A percentile compares a stretch with the other conserved stretches of the same genome.
Evolutionary conservation across 176 grass and related monocot species (phyloP).

Genomic region (Musa troglodytarum): DNA sequence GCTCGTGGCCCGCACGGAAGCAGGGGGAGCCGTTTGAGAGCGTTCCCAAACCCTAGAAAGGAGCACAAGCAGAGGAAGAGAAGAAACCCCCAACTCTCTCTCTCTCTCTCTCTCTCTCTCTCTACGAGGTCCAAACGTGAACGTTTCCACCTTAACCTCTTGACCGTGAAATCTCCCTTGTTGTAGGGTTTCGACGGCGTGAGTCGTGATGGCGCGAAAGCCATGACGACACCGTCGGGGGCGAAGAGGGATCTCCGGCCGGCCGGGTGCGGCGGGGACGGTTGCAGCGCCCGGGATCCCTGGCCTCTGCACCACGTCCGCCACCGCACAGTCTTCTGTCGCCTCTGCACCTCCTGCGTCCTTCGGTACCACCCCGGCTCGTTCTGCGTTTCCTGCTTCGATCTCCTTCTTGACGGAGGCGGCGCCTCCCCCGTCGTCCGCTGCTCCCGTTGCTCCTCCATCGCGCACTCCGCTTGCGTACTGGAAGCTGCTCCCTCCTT

Average conservation of each 20-base stretch:
- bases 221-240: not conserved
- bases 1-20: too few species aligned
- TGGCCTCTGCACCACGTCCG: constrained; percentile 91
- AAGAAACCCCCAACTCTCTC: not conserved
- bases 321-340: constrained; percentile 65
- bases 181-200: not conserved
- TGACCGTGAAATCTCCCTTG: not conserved
- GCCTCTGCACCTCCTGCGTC: constrained; percentile 79
- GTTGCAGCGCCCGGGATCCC: constrained; percentile 51
- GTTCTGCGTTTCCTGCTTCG: constrained; percentile 78
- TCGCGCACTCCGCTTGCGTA: constrained; percentile 6
- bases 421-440: constrained; percentile 15
- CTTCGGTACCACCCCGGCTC: constrained; percentile 54
- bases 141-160: not conserved
- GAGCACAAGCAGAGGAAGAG: not conserved
- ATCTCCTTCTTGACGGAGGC: constrained; percentile 28
- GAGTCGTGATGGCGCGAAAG: not conserved
- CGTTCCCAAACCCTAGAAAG: not conserved
- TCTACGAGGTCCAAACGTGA: not conserved
- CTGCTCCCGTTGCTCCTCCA: constrained; percentile 37
- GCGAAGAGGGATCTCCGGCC: constrained; percentile 4
- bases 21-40: not conserved
- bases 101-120: not conserved
- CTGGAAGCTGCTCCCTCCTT: constrained; percentile 16
- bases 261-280: constrained; percentile 55